Evolutionary conservation across 2,329 filamentous ascomycete genomes (phyloP).

Genomic region (Sporothrix brunneoviolacea): DNA sequence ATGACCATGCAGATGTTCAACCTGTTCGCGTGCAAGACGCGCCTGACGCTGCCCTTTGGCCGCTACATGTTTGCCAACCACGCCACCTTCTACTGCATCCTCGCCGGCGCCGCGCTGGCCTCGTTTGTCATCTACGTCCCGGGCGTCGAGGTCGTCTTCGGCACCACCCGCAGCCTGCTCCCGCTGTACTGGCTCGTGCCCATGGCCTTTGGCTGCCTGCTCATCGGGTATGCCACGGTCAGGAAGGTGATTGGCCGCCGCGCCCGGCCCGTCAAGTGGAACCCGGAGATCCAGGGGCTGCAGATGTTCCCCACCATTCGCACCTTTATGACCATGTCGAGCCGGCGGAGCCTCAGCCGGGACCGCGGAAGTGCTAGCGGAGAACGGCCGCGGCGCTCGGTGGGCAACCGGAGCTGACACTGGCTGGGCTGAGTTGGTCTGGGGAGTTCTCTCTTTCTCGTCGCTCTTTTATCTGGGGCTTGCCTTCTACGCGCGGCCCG

Average conservation of each 20-base stretch:
- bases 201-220: constrained; percentile 15
- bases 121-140: constrained; percentile 18
- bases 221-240: constrained; percentile 13
- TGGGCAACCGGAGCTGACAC: too few relatives aligned
- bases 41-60: too few relatives aligned
- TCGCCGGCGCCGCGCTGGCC: constrained; percentile 14
- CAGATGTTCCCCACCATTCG: constrained; percentile 47
- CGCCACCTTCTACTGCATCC: constrained; percentile 18
- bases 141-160: constrained; percentile 17
- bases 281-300: constrained; percentile 30
- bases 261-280: constrained; percentile 16
- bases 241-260: constrained; percentile 14
- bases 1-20: too few relatives aligned
- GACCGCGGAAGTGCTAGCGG: neutral
- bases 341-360: neutral
- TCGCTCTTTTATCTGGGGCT: too few relatives aligned
- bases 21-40: constrained; percentile 17
- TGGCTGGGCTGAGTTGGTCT: too few relatives aligned
- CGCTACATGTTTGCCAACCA: too few relatives aligned
- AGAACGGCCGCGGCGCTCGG: too few relatives aligned
- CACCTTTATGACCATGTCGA: constrained; percentile 13
- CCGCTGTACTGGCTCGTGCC: constrained; percentile 17
- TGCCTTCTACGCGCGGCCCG: too few relatives aligned
- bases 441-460: too few relatives aligned
- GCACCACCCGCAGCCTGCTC: too few relatives aligned